phyloP scores from a whole-genome alignment of 2,329 filamentous ascomycete species.

The Alternaria sp. region DNA sequence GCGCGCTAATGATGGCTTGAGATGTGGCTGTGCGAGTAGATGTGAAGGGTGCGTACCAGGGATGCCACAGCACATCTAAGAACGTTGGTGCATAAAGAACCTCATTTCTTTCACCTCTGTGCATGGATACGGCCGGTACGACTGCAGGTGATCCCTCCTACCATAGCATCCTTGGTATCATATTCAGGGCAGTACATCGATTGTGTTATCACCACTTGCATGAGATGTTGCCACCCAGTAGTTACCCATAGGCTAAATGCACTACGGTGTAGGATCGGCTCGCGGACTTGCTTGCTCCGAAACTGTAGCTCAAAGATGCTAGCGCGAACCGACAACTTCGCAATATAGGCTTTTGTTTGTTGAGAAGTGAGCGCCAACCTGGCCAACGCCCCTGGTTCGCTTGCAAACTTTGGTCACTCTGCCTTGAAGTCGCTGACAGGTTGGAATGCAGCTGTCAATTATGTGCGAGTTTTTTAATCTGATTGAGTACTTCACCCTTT shows the following conservation, averaged over 20 bases:
- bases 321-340: neutral
- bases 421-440: no score
- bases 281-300: neutral
- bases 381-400: no score
- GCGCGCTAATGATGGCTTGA: neutral
- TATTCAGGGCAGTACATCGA: neutral
- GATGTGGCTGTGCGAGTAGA: neutral
- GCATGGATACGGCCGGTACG: no score
- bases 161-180: neutral
- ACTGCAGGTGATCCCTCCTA: neutral
- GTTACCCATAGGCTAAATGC: constrained; percentile 6
- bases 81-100: neutral
- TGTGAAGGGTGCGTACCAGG: neutral
- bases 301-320: neutral
- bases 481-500: no score
- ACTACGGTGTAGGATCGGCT: neutral
- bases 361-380: neutral
- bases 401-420: no score
- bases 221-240: neutral
- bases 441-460: no score
- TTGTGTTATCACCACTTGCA: neutral
- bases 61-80: neutral
- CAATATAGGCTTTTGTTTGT: neutral
- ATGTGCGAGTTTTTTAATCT: no score
- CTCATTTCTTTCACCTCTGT: neutral